Conservation (phyloP, 352 stramenopile species). For the Globisporangium echinulatum region DNA sequence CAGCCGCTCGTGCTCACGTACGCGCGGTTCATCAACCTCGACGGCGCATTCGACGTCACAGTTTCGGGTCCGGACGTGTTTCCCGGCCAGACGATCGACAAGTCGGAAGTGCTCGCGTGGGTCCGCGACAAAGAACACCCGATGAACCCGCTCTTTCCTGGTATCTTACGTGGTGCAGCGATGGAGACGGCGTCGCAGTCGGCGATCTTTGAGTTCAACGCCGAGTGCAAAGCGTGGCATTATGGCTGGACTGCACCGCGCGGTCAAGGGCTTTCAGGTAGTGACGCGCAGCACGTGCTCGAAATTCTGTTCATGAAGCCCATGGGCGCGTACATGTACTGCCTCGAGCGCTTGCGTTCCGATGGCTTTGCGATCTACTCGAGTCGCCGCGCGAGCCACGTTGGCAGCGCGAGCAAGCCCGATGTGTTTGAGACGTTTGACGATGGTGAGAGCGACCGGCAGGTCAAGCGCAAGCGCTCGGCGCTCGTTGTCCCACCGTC, state of each 20-base stretch:
- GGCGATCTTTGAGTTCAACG: slow-evolving; percentile 86
- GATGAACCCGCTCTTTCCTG: slow-evolving; percentile 71
- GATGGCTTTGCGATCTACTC: slow-evolving; percentile 79
- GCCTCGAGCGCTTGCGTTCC: slow-evolving; percentile 66
- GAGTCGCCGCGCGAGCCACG: slow-evolving; percentile 58
- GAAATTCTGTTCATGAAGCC: slow-evolving; percentile 82
- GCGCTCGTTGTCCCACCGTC: slow-evolving; percentile 19
- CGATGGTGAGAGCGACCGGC: slow-evolving; percentile 35
- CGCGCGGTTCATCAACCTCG: slow-evolving; percentile 66
- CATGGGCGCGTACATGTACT: slow-evolving; percentile 79
- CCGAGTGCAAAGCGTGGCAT: slow-evolving; percentile 85
- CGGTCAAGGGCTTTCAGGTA: slow-evolving; percentile 67
- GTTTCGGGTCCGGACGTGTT: slow-evolving; percentile 72
- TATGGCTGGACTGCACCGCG: slow-evolving; percentile 81
- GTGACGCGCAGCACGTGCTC: slow-evolving; percentile 69
- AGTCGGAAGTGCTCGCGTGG: slow-evolving; percentile 48
- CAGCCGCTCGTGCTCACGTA: slow-evolving; percentile 59
- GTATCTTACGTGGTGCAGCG: slow-evolving; percentile 63
- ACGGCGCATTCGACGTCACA: slow-evolving; percentile 58
- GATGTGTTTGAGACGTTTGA: slow-evolving; percentile 47
- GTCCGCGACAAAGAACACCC: slow-evolving; percentile 71
- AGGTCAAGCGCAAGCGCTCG: slow-evolving; percentile 54
- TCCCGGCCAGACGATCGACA: slow-evolving; percentile 71
- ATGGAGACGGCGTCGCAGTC: slow-evolving; percentile 78
- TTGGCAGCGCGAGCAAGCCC: slow-evolving; percentile 24